Evolutionary conservation across 768 basidiomycete species (phyloP), one percentile per base, ranked within the genome.

Genomic region (Russula virescens): DNA sequence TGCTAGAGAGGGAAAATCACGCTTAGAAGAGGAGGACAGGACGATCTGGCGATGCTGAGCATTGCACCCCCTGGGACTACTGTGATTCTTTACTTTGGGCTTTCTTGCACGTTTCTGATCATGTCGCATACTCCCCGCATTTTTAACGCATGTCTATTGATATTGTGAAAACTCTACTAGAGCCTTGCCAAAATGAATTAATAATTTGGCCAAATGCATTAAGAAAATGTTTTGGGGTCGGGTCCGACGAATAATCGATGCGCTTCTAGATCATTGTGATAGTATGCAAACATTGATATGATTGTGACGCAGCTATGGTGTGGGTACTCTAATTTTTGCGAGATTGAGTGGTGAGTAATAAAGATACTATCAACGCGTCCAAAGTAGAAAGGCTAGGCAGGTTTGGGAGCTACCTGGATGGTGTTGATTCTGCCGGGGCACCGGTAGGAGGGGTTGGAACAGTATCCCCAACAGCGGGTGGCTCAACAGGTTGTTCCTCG

Each of bases 311-410:
- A 34, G 50, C 49, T 63, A 55, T 53, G 21, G 58, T 55, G 63
- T 42, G 54, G 11, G 50, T 65, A 62, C 48, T 65, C 64, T 66
- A 66, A 66, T 59, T 64, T n/a, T 66, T 64, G 58, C 28, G 19
- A 64, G 35, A 52, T 58, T 65, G 65, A 66, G 65, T 60, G 65
- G 65, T 65, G 65, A 60, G 62, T 28, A 60, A 64, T 60, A 64
- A 66, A 34, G 59, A 66, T 66, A 64, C 54, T 35, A 51, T 35
- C 16, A 47, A 51, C 19, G 58, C 45, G 53, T 49, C 16, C 45
- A 42, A 34, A 23, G 43, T 43, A 28, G 35, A 23, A 18, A 21
- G 65, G 19, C 46, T 38, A 59, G 21, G 54, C 42, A 16, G 63
- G 28, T 43, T 54, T 23, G 7, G 40, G 34, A 25, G 52, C 26